Percentiles rank a stretch among this genome's conserved stretches.
phyloP scores from a whole-genome alignment of 176 grass and related monocot species.

The Metroxylon sagu region DNA sequence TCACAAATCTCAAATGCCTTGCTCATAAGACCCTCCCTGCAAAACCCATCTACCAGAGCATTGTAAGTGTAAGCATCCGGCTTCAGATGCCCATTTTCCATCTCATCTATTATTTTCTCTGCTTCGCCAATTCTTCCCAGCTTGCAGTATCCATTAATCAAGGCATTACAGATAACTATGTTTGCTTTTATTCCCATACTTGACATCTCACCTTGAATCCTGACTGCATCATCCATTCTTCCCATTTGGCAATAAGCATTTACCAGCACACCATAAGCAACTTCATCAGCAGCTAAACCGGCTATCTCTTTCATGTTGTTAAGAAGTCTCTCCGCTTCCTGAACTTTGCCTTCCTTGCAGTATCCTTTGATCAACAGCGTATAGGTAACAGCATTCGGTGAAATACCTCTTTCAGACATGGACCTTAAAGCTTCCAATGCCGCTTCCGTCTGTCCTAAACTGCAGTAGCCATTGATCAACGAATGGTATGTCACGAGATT shows the following conservation, averaged over 20 bases:
- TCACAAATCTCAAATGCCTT: constrained; percentile 64
- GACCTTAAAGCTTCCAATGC: constrained; percentile 37
- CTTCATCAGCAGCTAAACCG: constrained; percentile 37
- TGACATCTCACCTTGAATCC: constrained; percentile 52
- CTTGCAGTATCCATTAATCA: constrained; percentile 93
- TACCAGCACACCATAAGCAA: constrained; percentile 60
- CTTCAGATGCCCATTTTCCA: constrained; percentile 32
- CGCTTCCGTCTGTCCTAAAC: constrained; percentile 35
- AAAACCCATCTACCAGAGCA: constrained; percentile 78
- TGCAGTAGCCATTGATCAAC: constrained; percentile 60
- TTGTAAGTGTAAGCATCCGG: constrained; percentile 81
- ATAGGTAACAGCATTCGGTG: constrained; percentile 64
- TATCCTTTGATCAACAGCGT: constrained; percentile 83
- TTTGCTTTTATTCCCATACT: constrained; percentile 42
- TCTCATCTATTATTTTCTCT: constrained; percentile 54
- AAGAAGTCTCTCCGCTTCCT: constrained; percentile 47
- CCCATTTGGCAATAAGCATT: constrained; percentile 67
- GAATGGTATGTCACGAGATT: constrained; percentile 74
- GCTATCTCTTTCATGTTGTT: constrained; percentile 40
- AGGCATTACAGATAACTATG: constrained; percentile 56
- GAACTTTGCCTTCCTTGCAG: constrained; percentile 53
- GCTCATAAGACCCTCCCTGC: constrained; percentile 55
- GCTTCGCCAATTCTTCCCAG: constrained; percentile 51
- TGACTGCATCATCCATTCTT: constrained; percentile 52
- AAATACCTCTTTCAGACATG: constrained; percentile 33